Evolutionary conservation across 2,329 filamentous ascomycete species (phyloP).

Genomic region (Lojkania enalia): DNA sequence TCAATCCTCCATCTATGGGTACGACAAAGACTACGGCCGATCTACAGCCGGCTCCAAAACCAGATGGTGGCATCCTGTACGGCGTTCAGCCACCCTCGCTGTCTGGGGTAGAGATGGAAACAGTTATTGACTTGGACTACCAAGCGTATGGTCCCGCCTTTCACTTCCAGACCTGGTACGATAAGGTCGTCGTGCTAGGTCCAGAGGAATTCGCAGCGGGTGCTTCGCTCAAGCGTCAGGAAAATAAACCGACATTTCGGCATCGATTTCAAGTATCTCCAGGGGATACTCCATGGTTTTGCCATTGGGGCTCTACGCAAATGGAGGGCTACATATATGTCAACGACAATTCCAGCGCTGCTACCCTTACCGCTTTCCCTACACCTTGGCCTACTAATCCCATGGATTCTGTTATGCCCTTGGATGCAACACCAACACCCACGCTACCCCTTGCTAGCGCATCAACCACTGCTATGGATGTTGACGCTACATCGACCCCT

Average conservation of each 20-base stretch:
- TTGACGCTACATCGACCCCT: constrained; percentile 18
- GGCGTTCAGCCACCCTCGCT: constrained; percentile 64
- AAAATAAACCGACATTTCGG: constrained; percentile 24
- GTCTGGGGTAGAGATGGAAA: constrained; percentile 52
- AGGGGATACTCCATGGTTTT: constrained; percentile 70
- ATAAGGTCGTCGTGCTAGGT: constrained; percentile 64
- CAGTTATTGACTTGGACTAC: constrained; percentile 62
- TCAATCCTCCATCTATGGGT: constrained; percentile 19
- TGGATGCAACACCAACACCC: constrained; percentile 4
- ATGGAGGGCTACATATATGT: constrained; percentile 70
- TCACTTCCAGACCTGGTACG: constrained; percentile 64
- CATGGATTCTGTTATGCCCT: constrained; percentile 12
- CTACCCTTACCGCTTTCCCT: constrained; percentile 32
- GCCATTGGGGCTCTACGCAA: constrained; percentile 69
- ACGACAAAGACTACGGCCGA: constrained; percentile 23
- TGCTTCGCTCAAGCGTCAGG: constrained; percentile 8
- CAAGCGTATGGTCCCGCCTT: constrained; percentile 62
- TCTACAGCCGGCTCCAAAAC: constrained; percentile 33
- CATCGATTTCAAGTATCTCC: constrained; percentile 51
- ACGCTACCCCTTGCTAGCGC: constrained; percentile 8
- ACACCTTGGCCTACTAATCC: constrained; percentile 24
- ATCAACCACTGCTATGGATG: constrained; percentile 18
- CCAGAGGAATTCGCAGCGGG: constrained; percentile 42
- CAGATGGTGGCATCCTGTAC: constrained; percentile 56
- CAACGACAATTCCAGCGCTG: constrained; percentile 53